phyloP scores from a whole-genome alignment of 768 basidiomycete species.

The Amanita rubescens region DNA sequence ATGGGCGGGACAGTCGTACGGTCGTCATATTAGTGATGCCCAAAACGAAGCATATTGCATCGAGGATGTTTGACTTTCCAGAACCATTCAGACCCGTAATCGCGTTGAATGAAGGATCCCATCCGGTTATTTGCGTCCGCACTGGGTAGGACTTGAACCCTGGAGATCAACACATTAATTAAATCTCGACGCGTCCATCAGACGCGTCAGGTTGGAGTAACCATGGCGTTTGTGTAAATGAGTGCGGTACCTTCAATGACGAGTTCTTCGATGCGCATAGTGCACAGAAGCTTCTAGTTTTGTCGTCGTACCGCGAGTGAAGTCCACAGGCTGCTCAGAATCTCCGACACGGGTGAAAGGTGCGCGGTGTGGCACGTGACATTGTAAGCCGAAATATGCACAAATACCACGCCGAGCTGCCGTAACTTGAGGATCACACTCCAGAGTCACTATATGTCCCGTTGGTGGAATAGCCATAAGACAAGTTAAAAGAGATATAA shows the following conservation, averaged over 20 bases:
- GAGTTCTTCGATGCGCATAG: conserved; percentile 92
- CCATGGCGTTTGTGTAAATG: no score
- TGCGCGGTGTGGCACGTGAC: no score
- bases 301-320: neutral
- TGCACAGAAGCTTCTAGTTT: conserved; percentile 10
- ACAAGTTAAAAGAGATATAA: no score
- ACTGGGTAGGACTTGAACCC: conserved; percentile 99
- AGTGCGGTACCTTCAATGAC: conserved; percentile 70
- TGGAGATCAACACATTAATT: conserved; percentile 22
- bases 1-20: conserved; percentile 34
- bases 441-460: no score
- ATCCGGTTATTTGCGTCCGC: conserved; percentile 90
- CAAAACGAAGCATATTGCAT: conserved; percentile 98
- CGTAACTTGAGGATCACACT: no score
- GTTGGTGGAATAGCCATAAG: no score
- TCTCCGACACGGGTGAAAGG: no score
- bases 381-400: no score
- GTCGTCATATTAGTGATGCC: conserved; percentile 97
- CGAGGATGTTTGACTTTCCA: conserved; percentile 98
- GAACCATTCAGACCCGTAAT: conserved; percentile 96
- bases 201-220: neutral
- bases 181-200: neutral
- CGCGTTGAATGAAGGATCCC: conserved; percentile 98
- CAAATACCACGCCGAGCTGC: no score
- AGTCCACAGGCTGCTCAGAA: no score